A percentile compares a stretch with the other conserved stretches of the same genome.
These are phyloP conservation scores for Penicillium brasilianum DNA, from an alignment of 2,329 filamentous ascomycete species.

Conservation along the genomic window DNA sequence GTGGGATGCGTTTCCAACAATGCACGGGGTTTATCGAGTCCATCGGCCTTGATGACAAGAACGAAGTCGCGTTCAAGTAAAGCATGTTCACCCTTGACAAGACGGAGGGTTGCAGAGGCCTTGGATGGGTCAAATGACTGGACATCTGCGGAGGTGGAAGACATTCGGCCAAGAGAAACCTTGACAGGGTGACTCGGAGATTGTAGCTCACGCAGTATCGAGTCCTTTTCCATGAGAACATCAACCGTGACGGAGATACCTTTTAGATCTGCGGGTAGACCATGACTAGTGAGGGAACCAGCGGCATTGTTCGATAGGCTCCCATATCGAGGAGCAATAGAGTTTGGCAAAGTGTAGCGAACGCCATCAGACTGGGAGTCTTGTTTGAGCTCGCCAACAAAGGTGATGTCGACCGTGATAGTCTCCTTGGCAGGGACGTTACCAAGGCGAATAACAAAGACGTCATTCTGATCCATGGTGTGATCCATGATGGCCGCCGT, in stretches of 20 bases:
- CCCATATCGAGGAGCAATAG: constrained; percentile 71
- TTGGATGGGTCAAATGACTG: constrained; percentile 60
- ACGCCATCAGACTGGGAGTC: constrained; percentile 71
- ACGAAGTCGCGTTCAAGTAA: constrained; percentile 68
- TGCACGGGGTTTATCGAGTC: constrained; percentile 65
- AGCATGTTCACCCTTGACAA: constrained; percentile 40
- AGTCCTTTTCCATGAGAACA: constrained; percentile 61
- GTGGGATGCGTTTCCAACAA: constrained; percentile 69
- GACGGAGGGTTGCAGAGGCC: constrained; percentile 66
- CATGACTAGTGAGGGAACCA: not conserved
- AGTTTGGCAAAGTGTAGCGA: constrained; percentile 70
- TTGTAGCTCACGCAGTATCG: constrained; percentile 65
- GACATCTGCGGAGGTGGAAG: constrained; percentile 42
- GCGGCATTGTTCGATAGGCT: constrained; percentile 3
- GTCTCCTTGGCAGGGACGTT: constrained; percentile 66
- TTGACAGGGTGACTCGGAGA: constrained; percentile 72
- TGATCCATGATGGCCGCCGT: constrained; percentile 71
- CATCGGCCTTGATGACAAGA: constrained; percentile 66
- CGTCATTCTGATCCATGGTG: constrained; percentile 63
- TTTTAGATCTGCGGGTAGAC: constrained; percentile 20
- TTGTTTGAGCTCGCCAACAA: constrained; percentile 73
- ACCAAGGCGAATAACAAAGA: constrained; percentile 71
- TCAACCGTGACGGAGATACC: constrained; percentile 64
- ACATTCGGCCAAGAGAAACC: constrained; percentile 66
- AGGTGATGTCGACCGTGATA: constrained; percentile 66